A percentile compares a stretch with the other conserved stretches of the same genome.
phyloP scores from a whole-genome alignment of 345 rosid species.

The Citrus hindsii region DNA sequence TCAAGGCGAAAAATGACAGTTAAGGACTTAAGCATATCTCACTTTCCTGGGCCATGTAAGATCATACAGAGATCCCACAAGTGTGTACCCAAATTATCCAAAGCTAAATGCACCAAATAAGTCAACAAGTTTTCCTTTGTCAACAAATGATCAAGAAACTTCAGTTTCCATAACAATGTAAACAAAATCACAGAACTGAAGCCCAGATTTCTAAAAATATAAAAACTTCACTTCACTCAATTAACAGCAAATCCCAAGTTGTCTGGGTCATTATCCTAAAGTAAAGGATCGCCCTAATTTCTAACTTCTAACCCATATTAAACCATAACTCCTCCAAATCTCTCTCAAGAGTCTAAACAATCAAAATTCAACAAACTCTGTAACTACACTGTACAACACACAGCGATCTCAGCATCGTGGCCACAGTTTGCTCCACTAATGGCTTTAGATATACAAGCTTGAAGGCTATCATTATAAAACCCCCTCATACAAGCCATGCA shows the following conservation, averaged over 20 bases:
- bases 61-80: no score
- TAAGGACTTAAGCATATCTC: no score
- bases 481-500: constrained; percentile 1
- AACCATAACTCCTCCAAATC: background rate
- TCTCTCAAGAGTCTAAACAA: background rate
- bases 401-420: background rate
- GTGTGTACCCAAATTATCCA: no score
- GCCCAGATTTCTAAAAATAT: background rate
- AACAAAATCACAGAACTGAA: background rate
- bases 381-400: background rate
- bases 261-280: constrained; percentile 16
- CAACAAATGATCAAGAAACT: no score
- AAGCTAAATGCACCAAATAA: no score
- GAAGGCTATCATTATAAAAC: constrained; percentile 23
- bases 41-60: no score
- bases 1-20: no score
- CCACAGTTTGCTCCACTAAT: no score
- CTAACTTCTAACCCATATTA: background rate
- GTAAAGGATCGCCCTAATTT: constrained; percentile 5
- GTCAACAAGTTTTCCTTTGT: no score
- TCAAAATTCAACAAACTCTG: background rate
- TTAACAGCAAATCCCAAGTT: background rate
- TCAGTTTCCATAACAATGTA: background rate
- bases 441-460: constrained; percentile 30
- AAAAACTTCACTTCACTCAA: background rate